Evolutionary conservation across 2,329 filamentous ascomycete genomes (phyloP).

Genomic region (Myrmaecium sp.): DNA sequence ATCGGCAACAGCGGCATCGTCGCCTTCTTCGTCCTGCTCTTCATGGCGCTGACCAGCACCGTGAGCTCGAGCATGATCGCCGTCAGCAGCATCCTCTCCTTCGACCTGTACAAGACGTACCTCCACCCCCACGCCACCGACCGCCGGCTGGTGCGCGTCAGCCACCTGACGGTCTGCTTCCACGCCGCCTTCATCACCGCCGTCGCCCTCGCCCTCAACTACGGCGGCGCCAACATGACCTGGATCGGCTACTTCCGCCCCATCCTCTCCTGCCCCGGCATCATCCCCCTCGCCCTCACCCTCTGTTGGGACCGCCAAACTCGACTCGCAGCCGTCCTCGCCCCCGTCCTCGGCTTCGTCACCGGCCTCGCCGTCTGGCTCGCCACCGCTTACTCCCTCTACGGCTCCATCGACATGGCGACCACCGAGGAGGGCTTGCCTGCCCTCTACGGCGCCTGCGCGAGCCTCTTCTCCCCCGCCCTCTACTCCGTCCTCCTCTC

Average conservation of each 20-base stretch:
- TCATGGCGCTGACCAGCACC: conserved; percentile 29
- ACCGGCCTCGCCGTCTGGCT: conserved; percentile 38
- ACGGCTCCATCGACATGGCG: conserved; percentile 30
- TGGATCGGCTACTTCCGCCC: conserved; percentile 41
- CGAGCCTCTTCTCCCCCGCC: conserved; percentile 26
- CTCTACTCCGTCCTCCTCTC: conserved; percentile 32
- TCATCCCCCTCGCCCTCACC: conserved; percentile 36
- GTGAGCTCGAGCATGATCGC: conserved; percentile 36
- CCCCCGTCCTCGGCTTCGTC: conserved; percentile 32
- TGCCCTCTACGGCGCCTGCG: conserved; percentile 36
- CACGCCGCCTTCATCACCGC: conserved; percentile 34
- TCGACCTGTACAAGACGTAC: conserved; percentile 37
- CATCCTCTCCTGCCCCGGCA: conserved; percentile 35
- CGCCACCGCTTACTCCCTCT: conserved; percentile 27
- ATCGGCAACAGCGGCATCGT: conserved; percentile 23
- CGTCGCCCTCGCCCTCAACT: conserved; percentile 36
- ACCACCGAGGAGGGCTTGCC: conserved; percentile 33
- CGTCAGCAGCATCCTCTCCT: conserved; percentile 36
- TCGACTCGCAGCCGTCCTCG: conserved; percentile 31
- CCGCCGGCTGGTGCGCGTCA: conserved; percentile 32
- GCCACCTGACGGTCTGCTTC: conserved; percentile 35
- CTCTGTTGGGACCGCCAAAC: conserved; percentile 36
- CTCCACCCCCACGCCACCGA: conserved; percentile 30
- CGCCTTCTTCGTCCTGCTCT: conserved; percentile 20
- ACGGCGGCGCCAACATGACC: conserved; percentile 35